Evolutionary conservation across 208 protist genomes (phyloP).

Genomic region (Tetramitus jugosus): DNA sequence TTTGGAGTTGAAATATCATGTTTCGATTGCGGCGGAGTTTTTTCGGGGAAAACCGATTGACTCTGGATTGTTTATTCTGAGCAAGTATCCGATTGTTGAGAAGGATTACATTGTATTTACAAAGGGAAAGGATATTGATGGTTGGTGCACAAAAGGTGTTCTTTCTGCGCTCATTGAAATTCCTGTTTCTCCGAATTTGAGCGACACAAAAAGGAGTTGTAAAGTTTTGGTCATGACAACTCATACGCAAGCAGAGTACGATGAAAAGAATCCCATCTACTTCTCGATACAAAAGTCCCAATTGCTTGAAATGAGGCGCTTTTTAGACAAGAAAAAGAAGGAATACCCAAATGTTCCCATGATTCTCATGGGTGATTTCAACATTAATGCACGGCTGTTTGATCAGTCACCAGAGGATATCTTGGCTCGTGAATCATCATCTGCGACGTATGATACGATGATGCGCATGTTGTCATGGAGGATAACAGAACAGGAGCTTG

Average conservation of each 20-base stretch:
- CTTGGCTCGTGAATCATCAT: too few species aligned
- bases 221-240: not conserved
- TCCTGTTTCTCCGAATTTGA: not conserved
- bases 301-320: not conserved
- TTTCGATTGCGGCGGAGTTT: too few species aligned
- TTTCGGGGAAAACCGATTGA: not conserved
- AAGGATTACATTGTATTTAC: not conserved
- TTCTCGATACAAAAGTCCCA: not conserved
- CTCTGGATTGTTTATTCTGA: constrained; percentile 5
- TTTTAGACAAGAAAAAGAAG: not conserved
- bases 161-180: not conserved
- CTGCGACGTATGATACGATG: not conserved
- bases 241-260: constrained; percentile 3
- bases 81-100: not conserved
- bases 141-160: not conserved
- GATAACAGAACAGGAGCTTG: too few species aligned
- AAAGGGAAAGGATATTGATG: not conserved
- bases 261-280: not conserved
- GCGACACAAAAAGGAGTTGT: not conserved
- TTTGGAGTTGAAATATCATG: too few species aligned
- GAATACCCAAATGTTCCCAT: not conserved
- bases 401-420: not conserved
- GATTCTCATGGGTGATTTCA: constrained; percentile 4
- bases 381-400: not conserved
- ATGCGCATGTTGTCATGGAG: not conserved